Evolutionary conservation across 306 rosid species (phyloP), one percentile per base, ranked within the genome.

Genomic region (Cucumis cinereus): DNA sequence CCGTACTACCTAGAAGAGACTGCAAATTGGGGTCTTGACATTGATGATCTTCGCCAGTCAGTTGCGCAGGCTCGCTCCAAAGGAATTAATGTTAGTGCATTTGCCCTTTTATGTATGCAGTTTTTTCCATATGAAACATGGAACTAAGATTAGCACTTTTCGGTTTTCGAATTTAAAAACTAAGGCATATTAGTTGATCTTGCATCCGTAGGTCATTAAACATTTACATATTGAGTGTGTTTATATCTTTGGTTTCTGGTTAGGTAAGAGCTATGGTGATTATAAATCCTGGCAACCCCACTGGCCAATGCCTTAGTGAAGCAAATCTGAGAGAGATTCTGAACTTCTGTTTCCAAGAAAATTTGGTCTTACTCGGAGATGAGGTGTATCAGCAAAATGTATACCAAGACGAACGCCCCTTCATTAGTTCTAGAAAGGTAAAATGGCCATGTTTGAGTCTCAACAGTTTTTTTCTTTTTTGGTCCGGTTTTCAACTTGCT

Each of bases 211-310:
- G 30, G 4, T 30, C 35, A 3, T 30, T 30, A 30, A 30, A 30
- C 35, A 30, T 30, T 30, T 30, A 30, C 4, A 30, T 30, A 30
- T 30, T 30, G 35, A 30, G 35, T 30, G 4, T 30, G 35, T 30
- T 30, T 30, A 30, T 30, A 30, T 30, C 35, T 30, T 64, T 79
- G 76, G 78, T 77, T 77, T 76, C 82, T 81, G 74, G 78, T 59
- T 81, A 95, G 99, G 90, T 95, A 78, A 95, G 90, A 87, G 99
- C 99, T 45, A 92, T 95, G 99, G 99, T 95, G 86, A 95, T 95
- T 63, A 95, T 95, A 80, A 95, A 95, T 75, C 99, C 99, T 73
- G 99, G 99, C 23, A 95, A 95, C 52, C 99, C 99, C 26, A 95
- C 99, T 24, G 99, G 99, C 40, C 99, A 95, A 82, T 95, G 99